phyloP scores from a whole-genome alignment of 768 basidiomycete genomes.

The Floccularia luteovirens region DNA sequence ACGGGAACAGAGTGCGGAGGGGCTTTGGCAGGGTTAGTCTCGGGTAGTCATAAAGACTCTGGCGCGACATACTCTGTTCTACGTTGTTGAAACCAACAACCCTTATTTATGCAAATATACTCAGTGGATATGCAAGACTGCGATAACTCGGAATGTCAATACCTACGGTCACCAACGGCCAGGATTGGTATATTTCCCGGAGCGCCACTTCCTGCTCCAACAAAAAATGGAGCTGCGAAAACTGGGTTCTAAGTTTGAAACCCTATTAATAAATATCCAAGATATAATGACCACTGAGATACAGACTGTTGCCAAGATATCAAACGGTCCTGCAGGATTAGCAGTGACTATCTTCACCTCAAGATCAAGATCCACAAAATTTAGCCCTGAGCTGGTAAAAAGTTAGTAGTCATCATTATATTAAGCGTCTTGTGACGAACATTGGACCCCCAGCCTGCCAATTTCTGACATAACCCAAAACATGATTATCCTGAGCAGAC shows the following conservation, averaged over 20 bases:
- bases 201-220: conserved; percentile 25
- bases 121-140: neutral
- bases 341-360: conserved; percentile 21
- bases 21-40: conserved; percentile 14
- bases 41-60: neutral
- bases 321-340: conserved; percentile 16
- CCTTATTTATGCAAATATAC: too few relatives aligned
- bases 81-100: conserved; percentile 26
- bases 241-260: conserved; percentile 24
- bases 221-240: conserved; percentile 27
- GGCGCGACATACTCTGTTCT: conserved; percentile 21
- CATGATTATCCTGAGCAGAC: conserved; percentile 14
- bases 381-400: conserved; percentile 25
- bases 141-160: too few relatives aligned
- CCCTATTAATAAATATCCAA: neutral
- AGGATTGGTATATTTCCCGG: conserved; percentile 4
- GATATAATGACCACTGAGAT: neutral
- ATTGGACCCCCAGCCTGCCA: conserved; percentile 18
- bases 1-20: conserved; percentile 22
- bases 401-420: neutral
- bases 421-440: conserved; percentile 19
- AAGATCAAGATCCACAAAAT: conserved; percentile 20
- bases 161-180: conserved; percentile 12
- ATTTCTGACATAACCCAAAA: conserved; percentile 23
- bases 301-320: conserved; percentile 29